Evolutionary conservation across 352 stramenopile genomes (phyloP).

Genomic region (Phytophthora kernoviae): DNA sequence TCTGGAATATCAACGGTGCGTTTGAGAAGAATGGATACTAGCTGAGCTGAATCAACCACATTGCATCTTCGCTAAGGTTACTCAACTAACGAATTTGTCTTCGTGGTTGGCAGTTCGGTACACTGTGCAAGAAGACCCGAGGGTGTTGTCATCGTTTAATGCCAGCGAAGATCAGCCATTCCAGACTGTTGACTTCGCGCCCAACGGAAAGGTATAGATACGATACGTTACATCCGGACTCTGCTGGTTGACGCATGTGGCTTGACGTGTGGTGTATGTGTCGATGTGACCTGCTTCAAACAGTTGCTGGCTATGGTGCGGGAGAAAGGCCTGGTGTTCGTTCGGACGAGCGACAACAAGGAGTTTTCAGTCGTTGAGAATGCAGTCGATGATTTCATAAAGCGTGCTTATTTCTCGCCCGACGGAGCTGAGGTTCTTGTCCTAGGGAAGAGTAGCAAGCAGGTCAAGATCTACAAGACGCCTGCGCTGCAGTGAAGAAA

Average conservation of each 20-base stretch:
- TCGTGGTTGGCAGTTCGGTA: slow-evolving; percentile 60
- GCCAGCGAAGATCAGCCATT: slow-evolving; percentile 60
- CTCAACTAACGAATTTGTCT: slow-evolving; percentile 4
- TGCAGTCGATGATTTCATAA: slow-evolving; percentile 67
- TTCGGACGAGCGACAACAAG: slow-evolving; percentile 51
- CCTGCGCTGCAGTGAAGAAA: slow-evolving; percentile 32
- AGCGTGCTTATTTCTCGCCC: slow-evolving; percentile 66
- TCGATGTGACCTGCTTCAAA: neutral
- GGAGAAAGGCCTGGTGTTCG: slow-evolving; percentile 63
- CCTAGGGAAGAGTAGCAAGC: slow-evolving; percentile 64
- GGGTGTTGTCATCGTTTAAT: slow-evolving; percentile 66
- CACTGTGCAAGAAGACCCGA: slow-evolving; percentile 77
- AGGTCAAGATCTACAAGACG: slow-evolving; percentile 73
- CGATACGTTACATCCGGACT: neutral
- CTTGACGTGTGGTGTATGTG: neutral
- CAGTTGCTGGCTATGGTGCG: slow-evolving; percentile 66
- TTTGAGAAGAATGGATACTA: slow-evolving; percentile 4
- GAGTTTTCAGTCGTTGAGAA: slow-evolving; percentile 59
- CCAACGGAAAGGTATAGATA: slow-evolving; percentile 62
- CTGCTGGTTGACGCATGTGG: neutral
- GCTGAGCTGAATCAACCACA: neutral
- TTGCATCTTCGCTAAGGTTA: neutral
- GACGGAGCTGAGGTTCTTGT: slow-evolving; percentile 70
- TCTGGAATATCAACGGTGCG: slow-evolving; percentile 85
- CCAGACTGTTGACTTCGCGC: slow-evolving; percentile 63